Evolutionary conservation across 352 stramenopile genomes (phyloP).

Genomic region (Phytophthora agathidicida): DNA sequence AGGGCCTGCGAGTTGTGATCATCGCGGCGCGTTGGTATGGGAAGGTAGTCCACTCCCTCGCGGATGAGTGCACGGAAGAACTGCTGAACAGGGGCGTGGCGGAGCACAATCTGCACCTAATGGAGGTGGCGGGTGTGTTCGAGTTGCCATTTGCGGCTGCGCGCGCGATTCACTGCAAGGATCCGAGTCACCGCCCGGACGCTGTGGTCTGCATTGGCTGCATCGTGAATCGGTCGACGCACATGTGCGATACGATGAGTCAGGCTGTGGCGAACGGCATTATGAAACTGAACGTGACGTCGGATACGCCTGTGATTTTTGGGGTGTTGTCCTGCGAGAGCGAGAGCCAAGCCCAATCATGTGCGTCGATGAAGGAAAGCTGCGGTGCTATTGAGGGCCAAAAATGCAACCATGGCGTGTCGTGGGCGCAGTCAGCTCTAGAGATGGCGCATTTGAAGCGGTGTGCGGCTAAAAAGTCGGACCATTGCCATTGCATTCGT

Average conservation of each 20-base stretch:
- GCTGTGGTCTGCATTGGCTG: constrained; percentile 96
- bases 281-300: constrained; percentile 96
- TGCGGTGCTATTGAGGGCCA: constrained; percentile 31
- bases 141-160: constrained; percentile 95
- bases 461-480: constrained; percentile 34
- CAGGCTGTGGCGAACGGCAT: constrained; percentile 93
- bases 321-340: constrained; percentile 94
- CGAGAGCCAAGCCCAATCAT: constrained; percentile 91
- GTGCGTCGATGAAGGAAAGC: constrained; percentile 39
- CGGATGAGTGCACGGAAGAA: constrained; percentile 56
- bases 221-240: constrained; percentile 95
- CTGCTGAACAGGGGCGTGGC: constrained; percentile 63
- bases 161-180: constrained; percentile 70
- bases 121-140: constrained; percentile 93
- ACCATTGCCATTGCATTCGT: constrained; percentile 35
- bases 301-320: constrained; percentile 80
- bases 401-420: constrained; percentile 57
- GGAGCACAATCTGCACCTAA: constrained; percentile 44
- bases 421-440: constrained; percentile 70
- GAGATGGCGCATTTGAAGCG: constrained; percentile 92
- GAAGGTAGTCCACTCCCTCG: constrained; percentile 55
- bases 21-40: constrained; percentile 72
- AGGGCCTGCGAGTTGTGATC: constrained; percentile 53
- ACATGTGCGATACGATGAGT: constrained; percentile 98
- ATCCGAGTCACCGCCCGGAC: constrained; percentile 83